phyloP scores from a whole-genome alignment of 768 basidiomycete species.

The Coprinopsis cinerea region DNA sequence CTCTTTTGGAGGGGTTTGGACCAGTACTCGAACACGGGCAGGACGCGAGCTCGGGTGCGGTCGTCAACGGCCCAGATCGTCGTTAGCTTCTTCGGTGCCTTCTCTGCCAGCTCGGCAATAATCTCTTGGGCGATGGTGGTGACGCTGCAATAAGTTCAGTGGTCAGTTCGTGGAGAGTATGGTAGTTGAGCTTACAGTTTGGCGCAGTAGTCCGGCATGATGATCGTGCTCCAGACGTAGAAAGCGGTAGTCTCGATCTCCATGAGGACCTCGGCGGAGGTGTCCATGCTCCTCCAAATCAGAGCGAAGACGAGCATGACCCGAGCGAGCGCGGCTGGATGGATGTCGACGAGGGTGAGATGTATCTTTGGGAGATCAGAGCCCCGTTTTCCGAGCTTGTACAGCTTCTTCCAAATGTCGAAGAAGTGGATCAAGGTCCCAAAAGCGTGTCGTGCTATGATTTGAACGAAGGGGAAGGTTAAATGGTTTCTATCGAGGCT shows the following conservation, averaged over 20 bases:
- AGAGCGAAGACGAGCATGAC: slow-evolving; percentile 16
- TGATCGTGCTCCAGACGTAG: slow-evolving; percentile 13
- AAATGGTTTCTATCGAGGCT: neutral
- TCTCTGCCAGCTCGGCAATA: slow-evolving; percentile 11
- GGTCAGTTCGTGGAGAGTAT: neutral
- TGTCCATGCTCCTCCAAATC: slow-evolving; percentile 5
- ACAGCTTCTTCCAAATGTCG: slow-evolving; percentile 8
- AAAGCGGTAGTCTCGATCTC: slow-evolving; percentile 16
- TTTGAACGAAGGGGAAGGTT: too few relatives aligned
- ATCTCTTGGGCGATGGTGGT: slow-evolving; percentile 8
- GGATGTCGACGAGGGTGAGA: slow-evolving; percentile 19
- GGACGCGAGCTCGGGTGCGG: slow-evolving; percentile 7
- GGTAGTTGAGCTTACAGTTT: slow-evolving; percentile 11
- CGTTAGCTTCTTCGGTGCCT: neutral
- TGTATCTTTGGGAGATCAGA: slow-evolving; percentile 5
- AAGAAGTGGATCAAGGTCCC: slow-evolving; percentile 16
- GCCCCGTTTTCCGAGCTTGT: neutral
- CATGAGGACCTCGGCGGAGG: neutral
- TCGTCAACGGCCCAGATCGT: slow-evolving; percentile 10
- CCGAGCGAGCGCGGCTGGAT: slow-evolving; percentile 19
- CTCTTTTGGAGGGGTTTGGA: slow-evolving; percentile 15
- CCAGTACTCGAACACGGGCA: slow-evolving; percentile 17
- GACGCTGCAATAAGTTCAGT: slow-evolving; percentile 6
- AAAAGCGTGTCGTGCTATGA: slow-evolving; percentile 20
- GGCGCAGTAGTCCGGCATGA: slow-evolving; percentile 17